Percentiles rank a stretch among this genome's conserved stretches.
phyloP scores from a whole-genome alignment of 2,329 filamentous ascomycete genomes.

The Nectriaceae sp. region DNA sequence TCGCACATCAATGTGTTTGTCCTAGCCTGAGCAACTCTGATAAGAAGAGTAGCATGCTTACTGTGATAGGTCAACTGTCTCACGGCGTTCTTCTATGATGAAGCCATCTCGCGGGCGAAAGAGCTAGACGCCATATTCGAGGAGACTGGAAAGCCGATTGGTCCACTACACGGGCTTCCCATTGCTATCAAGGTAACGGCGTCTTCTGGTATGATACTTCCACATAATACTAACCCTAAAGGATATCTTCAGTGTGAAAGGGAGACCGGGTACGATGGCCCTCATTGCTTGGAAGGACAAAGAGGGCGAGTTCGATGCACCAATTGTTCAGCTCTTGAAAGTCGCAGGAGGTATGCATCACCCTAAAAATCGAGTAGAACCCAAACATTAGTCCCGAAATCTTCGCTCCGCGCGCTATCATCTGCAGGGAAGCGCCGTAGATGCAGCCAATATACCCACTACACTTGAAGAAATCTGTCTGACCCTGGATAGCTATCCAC shows the following conservation, averaged over 20 bases:
- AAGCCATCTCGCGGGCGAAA: background rate
- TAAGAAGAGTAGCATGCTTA: background rate
- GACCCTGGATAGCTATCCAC: background rate
- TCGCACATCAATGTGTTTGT: background rate
- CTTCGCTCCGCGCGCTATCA: too few species aligned
- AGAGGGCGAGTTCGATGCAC: too few species aligned
- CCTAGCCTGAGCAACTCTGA: background rate
- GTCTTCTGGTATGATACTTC: background rate
- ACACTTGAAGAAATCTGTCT: background rate
- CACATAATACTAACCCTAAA: background rate
- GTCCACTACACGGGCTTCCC: slow-evolving; percentile 62
- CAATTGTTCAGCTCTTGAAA: too few species aligned
- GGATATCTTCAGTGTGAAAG: background rate
- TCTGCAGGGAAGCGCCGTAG: too few species aligned
- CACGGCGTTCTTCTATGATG: background rate
- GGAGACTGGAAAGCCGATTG: slow-evolving; percentile 9
- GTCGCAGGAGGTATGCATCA: too few species aligned
- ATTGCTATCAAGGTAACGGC: slow-evolving; percentile 37
- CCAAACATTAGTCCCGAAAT: too few species aligned
- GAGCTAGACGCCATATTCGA: background rate
- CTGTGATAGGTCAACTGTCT: background rate
- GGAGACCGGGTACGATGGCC: too few species aligned
- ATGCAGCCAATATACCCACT: too few species aligned
- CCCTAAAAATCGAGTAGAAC: too few species aligned
- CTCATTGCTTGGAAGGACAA: too few species aligned